Evolutionary conservation across 1,284 basidiomycete genomes (phyloP), one percentile per base, ranked within the genome.

Genomic region (Neotropicomus parvogracilis): DNA sequence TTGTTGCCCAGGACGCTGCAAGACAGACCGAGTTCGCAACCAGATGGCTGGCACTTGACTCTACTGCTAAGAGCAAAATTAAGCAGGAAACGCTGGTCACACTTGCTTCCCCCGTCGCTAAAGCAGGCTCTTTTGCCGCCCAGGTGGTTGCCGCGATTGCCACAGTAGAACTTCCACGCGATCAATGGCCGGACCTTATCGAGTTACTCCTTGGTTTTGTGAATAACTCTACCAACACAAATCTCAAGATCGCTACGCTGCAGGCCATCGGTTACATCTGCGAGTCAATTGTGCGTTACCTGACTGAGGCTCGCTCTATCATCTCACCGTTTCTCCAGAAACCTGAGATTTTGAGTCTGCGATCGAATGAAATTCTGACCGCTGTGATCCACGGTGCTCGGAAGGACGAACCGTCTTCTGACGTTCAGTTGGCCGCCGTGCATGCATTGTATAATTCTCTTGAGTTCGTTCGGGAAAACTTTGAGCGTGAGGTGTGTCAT

Each of bases 311-410:
- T 40, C 32, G 34, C 1, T 34, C 38, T 46, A 42, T 53, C 50
- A 43, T 46, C 57, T 58, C 39, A 59, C 46, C 20, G 52, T 31
- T 35, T 47, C 9, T 39, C 2, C 54, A 97, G 92, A 88, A 90
- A 81, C 91, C 94, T 19, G 91, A 95, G 58, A 87, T 95, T 53
- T 72, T 99, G 52, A 84, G 85, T 42, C 67, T 89, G 45, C 86
- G 93, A 63, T 92, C 95, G 9, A 98, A 99, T 65, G 94, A 99
- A 71, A 99, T 99, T 62, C 75, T 99, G 48, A 99, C 97, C 17
- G 95, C 95, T 17, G 97, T 99, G 51, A 95, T 99, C 46, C 95
- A 98, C 66, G 97, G 97, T 19, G 95, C 95, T 28, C 81, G 95
- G 49, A 97, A 97, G 71, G 97, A 98, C 59, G 95, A 99, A 68